Evolutionary conservation across 768 basidiomycete genomes (phyloP), one percentile per base, ranked within the genome.

Genomic region (Leccinum disarticulatum): DNA sequence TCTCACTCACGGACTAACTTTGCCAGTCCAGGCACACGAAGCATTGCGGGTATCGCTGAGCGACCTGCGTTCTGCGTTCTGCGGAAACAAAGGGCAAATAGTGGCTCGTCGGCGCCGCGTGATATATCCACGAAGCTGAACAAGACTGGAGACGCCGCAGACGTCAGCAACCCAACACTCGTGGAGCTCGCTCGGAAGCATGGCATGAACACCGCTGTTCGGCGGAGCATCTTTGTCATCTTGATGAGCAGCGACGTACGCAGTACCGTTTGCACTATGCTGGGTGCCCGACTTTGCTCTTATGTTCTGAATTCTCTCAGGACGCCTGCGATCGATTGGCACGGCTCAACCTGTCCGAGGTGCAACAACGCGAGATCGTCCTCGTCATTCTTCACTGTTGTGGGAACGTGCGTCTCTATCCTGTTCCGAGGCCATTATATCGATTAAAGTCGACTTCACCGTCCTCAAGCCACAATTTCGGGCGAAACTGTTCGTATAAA

Each of bases 61-160:
- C 17, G 96, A 98, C 74, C 81, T 98, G 6, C 90, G 84, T 60
- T 83, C 81, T 98, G 6, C 90, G 84, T 60, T 83, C 86, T 0
- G 87, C 93, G 1, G 86, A 92, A 57, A 90, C 82, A 11, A 91
- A 87, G 69, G 97, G 95, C 5, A 97, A 97, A 77, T 98, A 96
- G 97, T 98, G 97, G 96, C 81, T 98, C 2, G 92, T 98, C 36
- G 97, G 96, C 17, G 93, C 96, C 1, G 96, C 92, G 0, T 99
- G 96, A 69, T 4, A 52, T 66, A 48, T 61, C 68, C 36, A 64
- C 57, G 54, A 56, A 47, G 10, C 55, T 49, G 14, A 57, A 66
- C 57, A 67, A 73, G 46, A 67, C 73, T 46, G 66, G 62, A 17
- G 65, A 65, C 55, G 67, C 73, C 48, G 68, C 73, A 47, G 66